A percentile compares a stretch with the other conserved stretches of the same genome.
Evolutionary conservation across 257 asterid species (phyloP).

Genomic region (Plectranthus barbatus): DNA sequence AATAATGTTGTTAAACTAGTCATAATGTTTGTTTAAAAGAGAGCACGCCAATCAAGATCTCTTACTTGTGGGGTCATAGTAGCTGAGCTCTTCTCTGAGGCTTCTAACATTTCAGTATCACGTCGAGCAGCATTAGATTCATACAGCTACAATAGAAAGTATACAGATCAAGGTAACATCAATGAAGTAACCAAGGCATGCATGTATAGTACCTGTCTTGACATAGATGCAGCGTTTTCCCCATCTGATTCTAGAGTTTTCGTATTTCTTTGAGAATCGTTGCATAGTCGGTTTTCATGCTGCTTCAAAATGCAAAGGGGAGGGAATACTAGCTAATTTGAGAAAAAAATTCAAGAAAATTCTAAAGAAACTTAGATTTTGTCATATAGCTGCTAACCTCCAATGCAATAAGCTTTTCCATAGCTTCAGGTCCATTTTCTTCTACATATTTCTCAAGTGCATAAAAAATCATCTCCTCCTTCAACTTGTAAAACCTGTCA

Average conservation of each 20-base stretch:
- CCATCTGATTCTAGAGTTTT: neutral
- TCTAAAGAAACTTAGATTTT: too few species aligned
- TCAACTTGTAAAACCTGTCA: neutral
- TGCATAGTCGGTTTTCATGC: constrained; percentile 1
- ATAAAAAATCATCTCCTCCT: constrained; percentile 1
- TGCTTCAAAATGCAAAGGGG: neutral
- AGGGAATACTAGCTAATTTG: too few species aligned
- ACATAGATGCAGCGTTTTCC: too few species aligned
- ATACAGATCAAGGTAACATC: neutral
- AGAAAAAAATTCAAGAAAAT: too few species aligned
- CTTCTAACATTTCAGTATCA: neutral
- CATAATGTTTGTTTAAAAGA: too few species aligned
- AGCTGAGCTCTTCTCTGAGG: neutral
- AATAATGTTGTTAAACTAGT: too few species aligned
- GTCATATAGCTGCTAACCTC: constrained; percentile 18
- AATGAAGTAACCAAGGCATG: neutral
- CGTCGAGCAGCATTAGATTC: neutral
- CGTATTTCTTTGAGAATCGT: constrained; percentile 3
- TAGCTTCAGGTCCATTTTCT: constrained; percentile 21
- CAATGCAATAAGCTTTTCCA: constrained; percentile 23
- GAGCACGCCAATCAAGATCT: too few species aligned
- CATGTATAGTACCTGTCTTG: constrained; percentile 8
- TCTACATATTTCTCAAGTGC: constrained; percentile 20
- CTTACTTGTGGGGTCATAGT: neutral
- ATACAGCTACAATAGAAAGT: neutral